These are phyloP conservation scores for Cicer arietinum DNA, from an alignment of 306 rosid genomes.

Conservation along the genomic window DNA sequence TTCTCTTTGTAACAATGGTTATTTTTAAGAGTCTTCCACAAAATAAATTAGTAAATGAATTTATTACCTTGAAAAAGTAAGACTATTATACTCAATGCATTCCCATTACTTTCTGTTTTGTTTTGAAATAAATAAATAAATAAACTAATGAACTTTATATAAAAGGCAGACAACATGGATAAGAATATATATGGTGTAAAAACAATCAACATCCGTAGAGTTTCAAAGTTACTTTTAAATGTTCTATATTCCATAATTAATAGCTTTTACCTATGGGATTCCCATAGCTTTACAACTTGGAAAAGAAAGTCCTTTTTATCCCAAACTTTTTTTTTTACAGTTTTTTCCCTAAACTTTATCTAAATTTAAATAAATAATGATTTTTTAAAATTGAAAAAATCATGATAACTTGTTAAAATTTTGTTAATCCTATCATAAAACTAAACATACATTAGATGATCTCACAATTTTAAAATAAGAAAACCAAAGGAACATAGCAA, in stretches of 20 bases:
- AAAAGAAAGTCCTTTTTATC: slow-evolving; percentile 23
- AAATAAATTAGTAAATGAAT: too few species aligned
- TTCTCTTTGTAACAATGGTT: too few species aligned
- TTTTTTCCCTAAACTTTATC: slow-evolving; percentile 14
- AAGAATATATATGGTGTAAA: slow-evolving; percentile 26
- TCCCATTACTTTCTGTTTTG: background rate
- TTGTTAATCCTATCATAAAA: too few species aligned
- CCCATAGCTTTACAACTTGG: slow-evolving; percentile 36
- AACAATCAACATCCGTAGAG: slow-evolving; percentile 34
- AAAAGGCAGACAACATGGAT: background rate
- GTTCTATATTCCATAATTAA: slow-evolving; percentile 48
- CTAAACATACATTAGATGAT: background rate
- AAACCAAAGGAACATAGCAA: slow-evolving; percentile 17
- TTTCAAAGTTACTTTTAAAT: slow-evolving; percentile 47
- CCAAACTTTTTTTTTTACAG: background rate
- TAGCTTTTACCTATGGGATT: slow-evolving; percentile 46
- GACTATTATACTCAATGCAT: background rate
- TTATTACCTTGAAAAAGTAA: background rate
- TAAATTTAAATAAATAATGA: slow-evolving; percentile 13
- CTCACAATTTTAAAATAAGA: slow-evolving; percentile 1
- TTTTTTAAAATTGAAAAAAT: too few species aligned
- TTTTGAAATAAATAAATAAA: background rate
- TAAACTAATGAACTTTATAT: background rate
- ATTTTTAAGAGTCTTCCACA: too few species aligned
- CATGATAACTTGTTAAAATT: too few species aligned